phyloP scores from a whole-genome alignment of 352 stramenopile genomes.

The Globisporangium emineosum region DNA sequence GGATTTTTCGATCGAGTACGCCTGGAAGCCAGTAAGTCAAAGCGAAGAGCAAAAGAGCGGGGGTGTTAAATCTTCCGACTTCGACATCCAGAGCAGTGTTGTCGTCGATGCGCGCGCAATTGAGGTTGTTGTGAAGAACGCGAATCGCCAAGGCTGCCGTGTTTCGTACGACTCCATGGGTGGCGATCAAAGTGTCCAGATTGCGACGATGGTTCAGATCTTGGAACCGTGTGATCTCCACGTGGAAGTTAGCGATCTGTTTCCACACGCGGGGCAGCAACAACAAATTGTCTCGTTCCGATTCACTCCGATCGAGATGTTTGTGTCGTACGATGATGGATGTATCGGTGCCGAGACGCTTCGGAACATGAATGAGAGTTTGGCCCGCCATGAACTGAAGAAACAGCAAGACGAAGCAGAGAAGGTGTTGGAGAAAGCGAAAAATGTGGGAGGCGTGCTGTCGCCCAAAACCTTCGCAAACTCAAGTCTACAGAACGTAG shows the following conservation, averaged over 20 bases:
- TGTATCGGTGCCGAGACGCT: constrained; percentile 52
- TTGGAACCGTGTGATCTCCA: constrained; percentile 74
- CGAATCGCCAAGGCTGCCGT: constrained; percentile 62
- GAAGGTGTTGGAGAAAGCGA: neutral
- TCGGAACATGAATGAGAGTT: constrained; percentile 32
- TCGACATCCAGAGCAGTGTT: constrained; percentile 74
- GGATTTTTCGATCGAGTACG: constrained; percentile 55
- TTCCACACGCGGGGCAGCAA: constrained; percentile 55
- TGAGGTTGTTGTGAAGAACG: constrained; percentile 62
- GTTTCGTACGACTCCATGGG: constrained; percentile 27
- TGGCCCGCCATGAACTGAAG: constrained; percentile 21
- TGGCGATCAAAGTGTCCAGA: constrained; percentile 15
- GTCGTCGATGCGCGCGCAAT: constrained; percentile 57
- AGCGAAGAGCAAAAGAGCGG: constrained; percentile 11
- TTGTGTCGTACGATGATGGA: constrained; percentile 75
- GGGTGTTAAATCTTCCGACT: constrained; percentile 24
- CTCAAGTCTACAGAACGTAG: neutral
- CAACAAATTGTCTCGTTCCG: constrained; percentile 73
- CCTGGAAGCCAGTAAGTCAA: constrained; percentile 36
- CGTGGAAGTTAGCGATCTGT: constrained; percentile 64
- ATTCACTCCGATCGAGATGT: constrained; percentile 79
- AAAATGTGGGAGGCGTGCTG: constrained; percentile 6
- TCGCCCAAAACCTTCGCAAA: constrained; percentile 19
- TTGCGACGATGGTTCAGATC: constrained; percentile 59
- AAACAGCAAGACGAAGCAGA: constrained; percentile 10